Evolutionary conservation across 2,329 filamentous ascomycete genomes (phyloP), one percentile per base, ranked within the genome.

Genomic region (Exophiala calicioides): DNA sequence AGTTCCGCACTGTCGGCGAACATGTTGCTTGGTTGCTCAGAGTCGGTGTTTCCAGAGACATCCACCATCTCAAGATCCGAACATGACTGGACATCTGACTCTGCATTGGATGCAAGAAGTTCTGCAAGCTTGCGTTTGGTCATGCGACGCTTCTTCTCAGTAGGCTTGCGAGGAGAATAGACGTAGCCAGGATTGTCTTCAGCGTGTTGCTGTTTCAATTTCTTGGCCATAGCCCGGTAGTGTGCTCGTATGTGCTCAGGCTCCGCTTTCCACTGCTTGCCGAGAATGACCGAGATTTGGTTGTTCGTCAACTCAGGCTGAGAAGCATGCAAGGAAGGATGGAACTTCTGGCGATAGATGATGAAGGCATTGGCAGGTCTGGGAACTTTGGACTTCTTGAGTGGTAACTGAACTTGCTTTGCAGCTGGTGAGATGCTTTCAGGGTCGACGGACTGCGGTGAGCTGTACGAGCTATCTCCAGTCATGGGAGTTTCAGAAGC

Each of bases 291-390:
- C 2, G 69, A 73, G 32, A 74, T 73, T 18, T 69, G 60, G 46
- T 73, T 74, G 58, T 74, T 74, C 42, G 69, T 65, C 21, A 71
- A 52, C 9, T 60, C 61, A n/a, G 69, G 69, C 45, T 69, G 62
- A 26, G 57, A 46, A n/a, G 61, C 65, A 43, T 68, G 70, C 34
- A 70, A 52, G 10, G 52, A 50, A 1, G 65, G 59, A 47, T 70
- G 66, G 41, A 69, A 62, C 33, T 69, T 60, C 53, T 70, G 62
- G 19, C 70, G 66, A 54, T 72, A 75, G 18, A 74, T 60, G 44
- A 73, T 73, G 58, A 72, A 74, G 4, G 68, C 66, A 58, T 74
- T 74, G 12, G 68, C 65, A 13, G 71, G 70, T n/a, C 71, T 68
- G 42, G 68, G 67, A 18, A 73, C 58, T 50, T 71, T 70, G 18